Conservation (phyloP, 371 early-diverging fungal species). For the Actinomucor elegans region DNA sequence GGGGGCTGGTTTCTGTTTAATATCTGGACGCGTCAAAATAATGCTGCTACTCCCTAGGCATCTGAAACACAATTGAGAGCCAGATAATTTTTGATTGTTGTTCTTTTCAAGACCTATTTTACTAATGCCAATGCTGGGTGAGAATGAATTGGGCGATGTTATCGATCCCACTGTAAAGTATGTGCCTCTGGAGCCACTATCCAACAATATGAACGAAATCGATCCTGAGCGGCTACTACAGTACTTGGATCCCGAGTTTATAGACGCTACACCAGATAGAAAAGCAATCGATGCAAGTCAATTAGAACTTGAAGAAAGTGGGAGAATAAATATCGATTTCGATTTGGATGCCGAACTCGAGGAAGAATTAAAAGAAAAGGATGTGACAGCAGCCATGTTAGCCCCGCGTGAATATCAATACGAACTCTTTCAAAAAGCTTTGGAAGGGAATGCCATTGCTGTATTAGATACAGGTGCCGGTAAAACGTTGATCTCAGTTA, state of each 20-base stretch:
- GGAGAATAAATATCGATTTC: conserved; percentile 25
- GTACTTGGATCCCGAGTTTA: conserved; percentile 40
- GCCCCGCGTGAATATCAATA: conserved; percentile 78
- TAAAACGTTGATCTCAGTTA: conserved; percentile 87
- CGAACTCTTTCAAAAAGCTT: conserved; percentile 70
- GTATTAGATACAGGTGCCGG: conserved; percentile 93
- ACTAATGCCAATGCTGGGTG: too few relatives aligned
- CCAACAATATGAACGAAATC: conserved; percentile 34
- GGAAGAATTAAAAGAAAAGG: conserved; percentile 14
- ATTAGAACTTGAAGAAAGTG: conserved; percentile 23
- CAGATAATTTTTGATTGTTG: too few relatives aligned
- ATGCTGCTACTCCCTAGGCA: too few relatives aligned
- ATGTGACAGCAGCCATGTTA: conserved; percentile 18
- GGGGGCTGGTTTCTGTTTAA: too few relatives aligned
- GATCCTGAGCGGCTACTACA: conserved; percentile 17
- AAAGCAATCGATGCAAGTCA: conserved; percentile 21
- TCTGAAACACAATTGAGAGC: too few relatives aligned
- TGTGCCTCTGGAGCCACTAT: conserved; percentile 10
- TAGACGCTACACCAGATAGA: conserved; percentile 23
- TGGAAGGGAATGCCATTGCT: conserved; percentile 74
- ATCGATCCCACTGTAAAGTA: conserved; percentile 16
- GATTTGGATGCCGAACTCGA: conserved; percentile 14
- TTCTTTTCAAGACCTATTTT: too few relatives aligned
- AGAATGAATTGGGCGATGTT: conserved; percentile 10
- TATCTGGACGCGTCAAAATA: too few relatives aligned